Conservation (phyloP, 2,329 filamentous ascomycete genomes). For the Pseudocercospora macadamiae region DNA sequence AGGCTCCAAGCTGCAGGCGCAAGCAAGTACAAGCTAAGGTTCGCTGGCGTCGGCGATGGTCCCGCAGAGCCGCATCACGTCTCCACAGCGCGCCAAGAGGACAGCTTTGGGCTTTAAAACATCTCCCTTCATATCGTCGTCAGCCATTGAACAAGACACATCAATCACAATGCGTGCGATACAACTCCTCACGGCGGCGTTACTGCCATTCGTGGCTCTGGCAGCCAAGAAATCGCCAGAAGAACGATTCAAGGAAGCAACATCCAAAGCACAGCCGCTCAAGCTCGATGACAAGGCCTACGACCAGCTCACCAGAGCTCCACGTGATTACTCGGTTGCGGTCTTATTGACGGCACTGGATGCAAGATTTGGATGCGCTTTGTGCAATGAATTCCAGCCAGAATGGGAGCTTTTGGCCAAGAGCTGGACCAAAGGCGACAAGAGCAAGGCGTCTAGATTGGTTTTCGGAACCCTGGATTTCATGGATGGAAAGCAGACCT, state of each 20-base stretch:
- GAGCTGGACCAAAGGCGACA: slow-evolving; percentile 87
- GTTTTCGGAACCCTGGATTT: slow-evolving; percentile 90
- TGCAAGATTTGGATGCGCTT: slow-evolving; percentile 76
- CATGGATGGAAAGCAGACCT: slow-evolving; percentile 76
- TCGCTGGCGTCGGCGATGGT: neutral
- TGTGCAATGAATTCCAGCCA: slow-evolving; percentile 89
- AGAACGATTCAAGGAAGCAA: slow-evolving; percentile 73
- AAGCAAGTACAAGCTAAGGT: no score
- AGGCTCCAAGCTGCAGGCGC: slow-evolving; percentile 2
- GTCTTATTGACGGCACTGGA: slow-evolving; percentile 88
- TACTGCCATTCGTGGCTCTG: slow-evolving; percentile 62
- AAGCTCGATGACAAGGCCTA: slow-evolving; percentile 79
- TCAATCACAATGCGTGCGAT: slow-evolving; percentile 68
- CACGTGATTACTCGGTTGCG: slow-evolving; percentile 80
- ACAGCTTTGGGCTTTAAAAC: neutral
- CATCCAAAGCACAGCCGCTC: slow-evolving; percentile 70
- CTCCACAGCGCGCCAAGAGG: slow-evolving; percentile 7
- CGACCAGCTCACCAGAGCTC: slow-evolving; percentile 71
- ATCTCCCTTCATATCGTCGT: neutral
- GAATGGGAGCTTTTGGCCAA: slow-evolving; percentile 87
- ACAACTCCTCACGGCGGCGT: slow-evolving; percentile 61
- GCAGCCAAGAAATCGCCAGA: slow-evolving; percentile 57
- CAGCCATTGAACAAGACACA: neutral
- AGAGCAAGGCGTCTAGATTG: slow-evolving; percentile 69
- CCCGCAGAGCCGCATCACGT: neutral